These are phyloP conservation scores for Daldinia concentrica DNA, from an alignment of 495 filamentous ascomycete genomes.

Conservation along the genomic window DNA sequence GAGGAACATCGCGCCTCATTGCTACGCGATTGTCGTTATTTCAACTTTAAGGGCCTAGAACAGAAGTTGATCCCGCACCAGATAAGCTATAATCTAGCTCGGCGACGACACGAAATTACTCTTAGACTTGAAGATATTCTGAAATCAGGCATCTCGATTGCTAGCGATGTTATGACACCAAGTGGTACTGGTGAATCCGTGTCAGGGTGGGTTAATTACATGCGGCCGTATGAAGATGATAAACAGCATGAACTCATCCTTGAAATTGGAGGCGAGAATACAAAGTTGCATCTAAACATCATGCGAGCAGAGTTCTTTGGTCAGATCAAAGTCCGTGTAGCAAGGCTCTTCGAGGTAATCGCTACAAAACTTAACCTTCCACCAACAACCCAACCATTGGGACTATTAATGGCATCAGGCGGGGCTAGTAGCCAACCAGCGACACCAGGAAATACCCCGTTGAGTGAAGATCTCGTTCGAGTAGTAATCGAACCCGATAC, in stretches of 20 bases:
- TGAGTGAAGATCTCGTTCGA: slow-evolving; percentile 76
- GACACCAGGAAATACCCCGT: slow-evolving; percentile 73
- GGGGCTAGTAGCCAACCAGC: slow-evolving; percentile 62
- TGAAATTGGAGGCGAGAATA: slow-evolving; percentile 77
- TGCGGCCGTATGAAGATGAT: slow-evolving; percentile 84
- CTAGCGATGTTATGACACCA: slow-evolving; percentile 51
- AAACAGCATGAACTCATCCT: slow-evolving; percentile 76
- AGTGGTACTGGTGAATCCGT: slow-evolving; percentile 41
- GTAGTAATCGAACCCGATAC: slow-evolving; percentile 73
- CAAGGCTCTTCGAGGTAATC: slow-evolving; percentile 78
- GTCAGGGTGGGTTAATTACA: slow-evolving; percentile 76
- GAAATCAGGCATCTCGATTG: slow-evolving; percentile 80
- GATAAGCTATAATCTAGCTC: slow-evolving; percentile 77
- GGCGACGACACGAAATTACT: slow-evolving; percentile 76
- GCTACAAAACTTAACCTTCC: slow-evolving; percentile 81
- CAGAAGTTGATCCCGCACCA: slow-evolving; percentile 84
- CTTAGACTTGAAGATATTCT: slow-evolving; percentile 86
- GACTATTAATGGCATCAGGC: slow-evolving; percentile 69
- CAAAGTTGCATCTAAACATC: slow-evolving; percentile 65
- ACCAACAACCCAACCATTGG: slow-evolving; percentile 68
- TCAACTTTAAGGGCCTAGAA: slow-evolving; percentile 89
- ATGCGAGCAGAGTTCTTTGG: slow-evolving; percentile 76
- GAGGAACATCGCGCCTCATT: slow-evolving; percentile 81
- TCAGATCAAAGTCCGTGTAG: slow-evolving; percentile 71
- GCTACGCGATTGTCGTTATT: slow-evolving; percentile 89